Percentiles rank a stretch among this genome's conserved stretches.
Conservation (phyloP, 345 rosid genomes). For the Populus deltoides region DNA sequence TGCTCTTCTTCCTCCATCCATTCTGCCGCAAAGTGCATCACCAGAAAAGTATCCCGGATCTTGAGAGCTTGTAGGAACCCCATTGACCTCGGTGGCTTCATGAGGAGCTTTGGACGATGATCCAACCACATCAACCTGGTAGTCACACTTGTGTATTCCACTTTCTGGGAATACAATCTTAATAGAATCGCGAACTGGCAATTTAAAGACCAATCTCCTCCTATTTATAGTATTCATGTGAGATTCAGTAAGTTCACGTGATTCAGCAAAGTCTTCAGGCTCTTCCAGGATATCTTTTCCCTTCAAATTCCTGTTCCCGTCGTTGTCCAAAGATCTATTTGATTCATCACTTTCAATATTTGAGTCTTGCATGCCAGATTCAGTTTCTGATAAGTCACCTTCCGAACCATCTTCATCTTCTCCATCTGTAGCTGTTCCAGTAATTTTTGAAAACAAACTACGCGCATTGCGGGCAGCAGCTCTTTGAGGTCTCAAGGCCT, state of each 20-base stretch:
- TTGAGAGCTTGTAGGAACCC: conserved; percentile 23
- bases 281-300: conserved; percentile 67
- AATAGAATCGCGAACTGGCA: conserved; percentile 58
- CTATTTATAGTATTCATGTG: conserved; percentile 51
- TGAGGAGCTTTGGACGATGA: conserved; percentile 43
- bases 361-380: conserved; percentile 56
- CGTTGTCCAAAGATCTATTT: conserved; percentile 47
- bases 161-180: conserved; percentile 40
- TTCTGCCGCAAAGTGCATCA: conserved; percentile 25
- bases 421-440: conserved; percentile 69
- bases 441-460: conserved; percentile 72
- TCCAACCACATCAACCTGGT: conserved; percentile 37
- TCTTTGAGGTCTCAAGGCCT: conserved; percentile 82
- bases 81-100: conserved; percentile 31
- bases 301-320: conserved; percentile 52
- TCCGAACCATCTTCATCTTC: conserved; percentile 74
- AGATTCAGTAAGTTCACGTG: conserved; percentile 41
- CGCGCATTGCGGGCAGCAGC: conserved; percentile 96
- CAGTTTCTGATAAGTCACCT: conserved; percentile 68
- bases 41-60: conserved; percentile 35
- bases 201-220: conserved; percentile 69
- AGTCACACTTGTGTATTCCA: conserved; percentile 16
- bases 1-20: conserved; percentile 32
- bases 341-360: conserved; percentile 62
- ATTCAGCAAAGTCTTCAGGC: conserved; percentile 40